These are phyloP conservation scores for Ascochyta pisi DNA, from an alignment of 2,329 filamentous ascomycete genomes.

Conservation along the genomic window DNA sequence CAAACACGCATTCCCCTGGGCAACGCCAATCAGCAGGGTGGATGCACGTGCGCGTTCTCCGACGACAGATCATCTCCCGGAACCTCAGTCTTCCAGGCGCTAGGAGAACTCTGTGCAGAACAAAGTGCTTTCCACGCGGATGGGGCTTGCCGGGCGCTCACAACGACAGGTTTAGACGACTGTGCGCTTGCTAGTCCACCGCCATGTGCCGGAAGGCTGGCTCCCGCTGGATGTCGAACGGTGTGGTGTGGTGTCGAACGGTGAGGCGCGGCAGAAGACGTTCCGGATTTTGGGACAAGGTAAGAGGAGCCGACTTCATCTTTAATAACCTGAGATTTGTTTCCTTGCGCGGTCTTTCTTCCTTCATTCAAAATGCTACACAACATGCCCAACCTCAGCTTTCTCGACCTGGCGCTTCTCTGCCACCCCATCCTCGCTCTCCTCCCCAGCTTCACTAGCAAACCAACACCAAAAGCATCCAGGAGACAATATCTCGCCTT, in stretches of 20 bases:
- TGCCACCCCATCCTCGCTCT: slow-evolving; percentile 43
- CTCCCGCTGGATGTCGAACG: not conserved
- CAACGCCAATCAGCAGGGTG: not conserved
- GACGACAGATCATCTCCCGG: slow-evolving; percentile 7
- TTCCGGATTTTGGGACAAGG: slow-evolving; percentile 12
- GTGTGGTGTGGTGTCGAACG: not conserved
- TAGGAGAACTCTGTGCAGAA: slow-evolving; percentile 8
- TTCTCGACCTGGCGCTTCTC: slow-evolving; percentile 37
- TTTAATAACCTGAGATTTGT: not conserved
- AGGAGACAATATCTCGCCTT: slow-evolving; percentile 25
- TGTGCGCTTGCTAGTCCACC: not conserved
- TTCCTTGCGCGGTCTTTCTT: not conserved
- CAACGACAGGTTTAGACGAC: not conserved
- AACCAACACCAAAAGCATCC: slow-evolving; percentile 8
- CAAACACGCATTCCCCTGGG: not conserved
- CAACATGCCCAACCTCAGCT: not conserved
- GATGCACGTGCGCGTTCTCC: not conserved
- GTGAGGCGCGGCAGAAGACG: slow-evolving; percentile 12
- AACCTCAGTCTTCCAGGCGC: slow-evolving; percentile 15
- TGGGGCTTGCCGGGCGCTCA: not conserved
- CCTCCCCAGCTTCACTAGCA: slow-evolving; percentile 31
- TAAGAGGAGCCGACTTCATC: slow-evolving; percentile 6
- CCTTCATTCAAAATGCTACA: not conserved
- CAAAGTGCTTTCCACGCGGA: not conserved
- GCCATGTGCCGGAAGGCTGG: not conserved